Base-by-base conservation (phyloP, 345 rosid species). In the Euphorbia pulcherrima region DNA sequence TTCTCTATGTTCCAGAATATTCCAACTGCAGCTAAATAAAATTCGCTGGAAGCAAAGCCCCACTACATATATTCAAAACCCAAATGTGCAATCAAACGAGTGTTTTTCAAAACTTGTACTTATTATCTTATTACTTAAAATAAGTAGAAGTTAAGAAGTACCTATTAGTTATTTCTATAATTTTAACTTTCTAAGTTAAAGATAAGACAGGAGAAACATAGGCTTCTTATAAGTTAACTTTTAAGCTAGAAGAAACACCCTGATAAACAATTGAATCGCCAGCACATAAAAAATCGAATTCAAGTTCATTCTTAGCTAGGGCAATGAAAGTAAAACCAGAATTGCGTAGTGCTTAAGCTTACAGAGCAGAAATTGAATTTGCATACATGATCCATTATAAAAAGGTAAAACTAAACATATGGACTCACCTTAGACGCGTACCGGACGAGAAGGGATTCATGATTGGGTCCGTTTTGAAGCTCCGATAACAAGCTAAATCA, bases 361-460 rank as follows among this genome's bases (percentile, higher is more conserved):
- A 63, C 59, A 24, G 27, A 51, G 29, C 6, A 16, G 56, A 20
- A 24, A 26, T 52, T 60, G n/a, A 28, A 20, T 35, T 17, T 64
- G 40, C 40, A 46, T 27, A 28, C 16, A 27, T 35, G 69, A 72
- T 65, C 65, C 26, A 48, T 59, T 52, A 35, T 13, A 75, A 29
- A 67, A 28, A 14, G 47, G 6, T 46, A 63, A 33, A 60, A 76
- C 46, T 53, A 16, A 51, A 35, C 67, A 28, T 37, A 30, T 40
- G 46, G 60, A 75, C 87, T 79, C 69, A 90, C 97, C 99, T 86
- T 53, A 92, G 83, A 76, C 99, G 99, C 73, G 99, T 95, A 65
- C 87, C 93, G 72, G 99, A 91, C 55, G 97, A 92, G 81, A 95
- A 90, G 35, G 99, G 88, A 84, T 92, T 95, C 97, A 95, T 95